A percentile compares a stretch with the other conserved stretches of the same genome.
These are phyloP conservation scores for Tricholoma sp. DNA, from an alignment of 768 basidiomycete genomes.

Conservation along the genomic window DNA sequence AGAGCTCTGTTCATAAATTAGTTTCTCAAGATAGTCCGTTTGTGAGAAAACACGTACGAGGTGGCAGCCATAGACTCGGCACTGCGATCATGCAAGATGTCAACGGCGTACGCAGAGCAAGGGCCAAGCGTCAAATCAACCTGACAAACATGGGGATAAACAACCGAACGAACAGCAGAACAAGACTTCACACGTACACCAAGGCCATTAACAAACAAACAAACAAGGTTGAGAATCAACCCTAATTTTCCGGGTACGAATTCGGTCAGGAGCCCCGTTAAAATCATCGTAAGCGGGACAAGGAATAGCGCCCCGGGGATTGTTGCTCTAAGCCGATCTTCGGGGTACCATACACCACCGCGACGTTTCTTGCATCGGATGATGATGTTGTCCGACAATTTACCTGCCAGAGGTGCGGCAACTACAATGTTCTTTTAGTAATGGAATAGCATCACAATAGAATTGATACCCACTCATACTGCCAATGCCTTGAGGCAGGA, in stretches of 20 bases:
- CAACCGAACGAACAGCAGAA: neutral
- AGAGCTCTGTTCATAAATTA: slow-evolving; percentile 35
- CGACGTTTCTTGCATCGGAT: slow-evolving; percentile 42
- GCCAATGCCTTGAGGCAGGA: slow-evolving; percentile 55
- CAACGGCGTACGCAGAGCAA: slow-evolving; percentile 51
- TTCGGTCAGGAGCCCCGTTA: slow-evolving; percentile 44
- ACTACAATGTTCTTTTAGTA: slow-evolving; percentile 29
- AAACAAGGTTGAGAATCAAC: slow-evolving; percentile 44
- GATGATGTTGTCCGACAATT: slow-evolving; percentile 51
- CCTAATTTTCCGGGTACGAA: slow-evolving; percentile 48
- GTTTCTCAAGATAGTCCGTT: neutral
- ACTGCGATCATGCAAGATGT: slow-evolving; percentile 54
- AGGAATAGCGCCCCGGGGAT: slow-evolving; percentile 42
- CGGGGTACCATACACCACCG: slow-evolving; percentile 57
- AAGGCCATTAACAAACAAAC: slow-evolving; percentile 58
- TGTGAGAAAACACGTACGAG: slow-evolving; percentile 31
- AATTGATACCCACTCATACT: slow-evolving; percentile 42
- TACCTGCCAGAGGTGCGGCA: slow-evolving; percentile 56
- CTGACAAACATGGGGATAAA: slow-evolving; percentile 23
- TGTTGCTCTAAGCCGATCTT: slow-evolving; percentile 58
- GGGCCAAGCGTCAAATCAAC: slow-evolving; percentile 55
- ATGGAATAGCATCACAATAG: neutral
- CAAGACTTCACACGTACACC: slow-evolving; percentile 39
- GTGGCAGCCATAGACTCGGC: slow-evolving; percentile 59
- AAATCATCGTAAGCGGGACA: slow-evolving; percentile 47